These are phyloP conservation scores for Cercophora samala DNA, from an alignment of 495 filamentous ascomycete species.

Conservation along the genomic window DNA sequence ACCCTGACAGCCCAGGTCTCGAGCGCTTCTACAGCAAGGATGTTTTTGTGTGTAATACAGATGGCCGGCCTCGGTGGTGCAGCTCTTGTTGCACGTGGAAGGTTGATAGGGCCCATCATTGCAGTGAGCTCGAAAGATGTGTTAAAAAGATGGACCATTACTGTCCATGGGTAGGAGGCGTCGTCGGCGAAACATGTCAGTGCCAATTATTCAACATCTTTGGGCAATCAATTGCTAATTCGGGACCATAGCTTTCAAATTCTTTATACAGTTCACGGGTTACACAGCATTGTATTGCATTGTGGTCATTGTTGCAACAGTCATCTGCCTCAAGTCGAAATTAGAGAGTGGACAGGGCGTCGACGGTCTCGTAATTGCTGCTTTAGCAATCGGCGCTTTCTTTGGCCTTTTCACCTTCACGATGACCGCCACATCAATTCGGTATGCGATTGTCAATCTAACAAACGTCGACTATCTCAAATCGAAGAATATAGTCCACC, in stretches of 20 bases:
- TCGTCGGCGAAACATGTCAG: slow-evolving; percentile 71
- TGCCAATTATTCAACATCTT: not conserved
- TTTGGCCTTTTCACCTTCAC: slow-evolving; percentile 72
- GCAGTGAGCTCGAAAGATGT: slow-evolving; percentile 74
- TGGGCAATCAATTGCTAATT: slow-evolving; percentile 8
- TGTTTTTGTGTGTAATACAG: slow-evolving; percentile 73
- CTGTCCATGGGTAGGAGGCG: slow-evolving; percentile 92
- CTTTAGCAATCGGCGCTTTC: slow-evolving; percentile 49
- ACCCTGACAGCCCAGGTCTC: slow-evolving; percentile 47
- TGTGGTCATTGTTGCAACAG: slow-evolving; percentile 53
- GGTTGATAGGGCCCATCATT: slow-evolving; percentile 80
- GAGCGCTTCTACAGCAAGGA: slow-evolving; percentile 71
- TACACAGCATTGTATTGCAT: slow-evolving; percentile 68
- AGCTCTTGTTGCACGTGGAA: slow-evolving; percentile 77
- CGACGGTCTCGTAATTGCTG: slow-evolving; percentile 40
- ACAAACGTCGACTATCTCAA: slow-evolving; percentile 80
- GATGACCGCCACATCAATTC: slow-evolving; percentile 68
- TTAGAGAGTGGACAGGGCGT: slow-evolving; percentile 22
- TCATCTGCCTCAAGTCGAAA: slow-evolving; percentile 33
- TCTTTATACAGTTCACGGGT: slow-evolving; percentile 78
- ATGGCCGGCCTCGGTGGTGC: slow-evolving; percentile 81
- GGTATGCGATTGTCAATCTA: slow-evolving; percentile 65
- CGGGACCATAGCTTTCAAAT: slow-evolving; percentile 63
- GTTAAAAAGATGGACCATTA: slow-evolving; percentile 90
- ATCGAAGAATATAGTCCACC: slow-evolving; percentile 58